These are phyloP conservation scores for Fusarium napiforme DNA, from an alignment of 2,329 filamentous ascomycete species.

Conservation along the genomic window DNA sequence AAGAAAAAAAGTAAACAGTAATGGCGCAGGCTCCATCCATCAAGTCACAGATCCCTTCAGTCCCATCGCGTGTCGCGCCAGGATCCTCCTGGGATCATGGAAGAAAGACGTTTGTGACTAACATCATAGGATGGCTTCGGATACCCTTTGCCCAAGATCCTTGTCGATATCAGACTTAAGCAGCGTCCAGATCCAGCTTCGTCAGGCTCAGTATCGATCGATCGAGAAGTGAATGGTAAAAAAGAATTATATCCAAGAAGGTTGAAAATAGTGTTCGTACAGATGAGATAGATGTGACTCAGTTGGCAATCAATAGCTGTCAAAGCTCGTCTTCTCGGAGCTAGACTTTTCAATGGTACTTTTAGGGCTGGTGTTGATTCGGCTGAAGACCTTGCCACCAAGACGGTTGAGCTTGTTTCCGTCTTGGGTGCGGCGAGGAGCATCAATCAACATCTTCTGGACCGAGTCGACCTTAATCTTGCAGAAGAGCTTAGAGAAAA, in stretches of 20 bases:
- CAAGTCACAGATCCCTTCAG: slow-evolving; percentile 33
- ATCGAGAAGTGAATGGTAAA: slow-evolving; percentile 33
- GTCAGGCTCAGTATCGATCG: slow-evolving; percentile 28
- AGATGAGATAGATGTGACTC: slow-evolving; percentile 28
- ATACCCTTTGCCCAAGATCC: slow-evolving; percentile 20
- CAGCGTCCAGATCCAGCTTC: slow-evolving; percentile 20
- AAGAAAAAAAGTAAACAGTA: slow-evolving; percentile 4
- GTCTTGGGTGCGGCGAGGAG: slow-evolving; percentile 52
- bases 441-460: slow-evolving; percentile 67
- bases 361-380: slow-evolving; percentile 62
- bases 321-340: slow-evolving; percentile 60
- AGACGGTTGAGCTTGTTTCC: slow-evolving; percentile 67
- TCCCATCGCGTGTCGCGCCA: slow-evolving; percentile 36
- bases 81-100: slow-evolving; percentile 38
- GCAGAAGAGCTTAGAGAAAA: slow-evolving; percentile 95
- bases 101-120: slow-evolving; percentile 19
- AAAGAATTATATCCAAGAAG: slow-evolving; percentile 42
- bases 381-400: slow-evolving; percentile 67
- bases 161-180: slow-evolving; percentile 22
- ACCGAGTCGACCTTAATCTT: slow-evolving; percentile 76
- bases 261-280: slow-evolving; percentile 33
- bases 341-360: slow-evolving; percentile 64
- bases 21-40: slow-evolving; percentile 20
- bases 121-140: slow-evolving; percentile 3
- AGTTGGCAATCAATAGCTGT: slow-evolving; percentile 49